Base-by-base conservation (phyloP, 371 early-diverging fungal genomes). In the Mucor piriformis region DNA sequence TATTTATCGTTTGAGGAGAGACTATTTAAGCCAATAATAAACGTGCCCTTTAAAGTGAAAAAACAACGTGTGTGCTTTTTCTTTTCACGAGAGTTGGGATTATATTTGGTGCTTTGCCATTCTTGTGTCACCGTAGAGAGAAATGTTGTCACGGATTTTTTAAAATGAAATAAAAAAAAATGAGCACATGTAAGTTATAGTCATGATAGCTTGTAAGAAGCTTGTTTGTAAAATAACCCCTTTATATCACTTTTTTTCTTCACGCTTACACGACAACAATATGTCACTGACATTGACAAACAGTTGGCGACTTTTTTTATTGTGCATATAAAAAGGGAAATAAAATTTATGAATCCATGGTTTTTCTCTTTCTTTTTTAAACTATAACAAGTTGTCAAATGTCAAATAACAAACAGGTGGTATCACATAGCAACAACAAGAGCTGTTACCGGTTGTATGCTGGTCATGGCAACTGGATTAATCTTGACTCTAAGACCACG, bases 401-500 rank as follows among this genome's bases (percentile, higher is more conserved):
- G 21, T 16, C 11, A 35, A 35, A 25, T 3, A 56, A 35, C 15
- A 50, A 59, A 48, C 25, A 29, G 46, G 24, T 47, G 51, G 21
- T 21, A 42, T 34, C 29, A 8, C 29, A 29, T 29, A 29, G 29
- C 43, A 33, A 54, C 37, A 38, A 18, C 40, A 63, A 54, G 24
- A 53, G 59, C 15, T 63, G 73, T 48, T 77, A 66, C 49, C 59
- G 73, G 35, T 57, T 78, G 6, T 78, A 78, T 55, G 64, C 67
- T 58, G 79, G 79, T 34, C 73, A 78, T 56, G 68, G 79, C 7
- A 78, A 78, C 43, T 78, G 79, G 79, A 62, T 78, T 18, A 73
- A 64, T 21, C 66, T 78, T 13, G 46, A 48, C 34, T 43, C 38
- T 24, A 59, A 75, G 29, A 66, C 69, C 8, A 75, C 79, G 20